These are phyloP conservation scores for Candida ponderosae DNA, from an alignment of 805 yeast species.

Conservation along the genomic window DNA sequence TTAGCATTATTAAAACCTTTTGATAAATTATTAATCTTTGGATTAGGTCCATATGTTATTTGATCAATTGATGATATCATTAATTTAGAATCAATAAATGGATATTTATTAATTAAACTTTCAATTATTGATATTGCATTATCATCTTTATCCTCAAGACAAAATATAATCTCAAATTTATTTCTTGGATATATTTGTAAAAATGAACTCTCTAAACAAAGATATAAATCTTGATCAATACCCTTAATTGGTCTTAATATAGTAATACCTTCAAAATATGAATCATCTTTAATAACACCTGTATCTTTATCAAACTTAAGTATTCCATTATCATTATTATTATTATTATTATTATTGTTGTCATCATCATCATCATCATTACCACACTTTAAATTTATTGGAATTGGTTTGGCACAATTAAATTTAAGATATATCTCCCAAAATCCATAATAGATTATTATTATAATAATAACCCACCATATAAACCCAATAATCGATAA, in stretches of 20 bases:
- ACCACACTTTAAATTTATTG: conserved; percentile 3
- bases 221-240: conserved; percentile 63
- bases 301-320: background rate
- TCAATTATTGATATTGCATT: conserved; percentile 55
- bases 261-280: conserved; percentile 57
- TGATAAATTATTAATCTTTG: conserved; percentile 81
- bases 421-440: conserved; percentile 16
- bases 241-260: conserved; percentile 82
- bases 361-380: background rate
- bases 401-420: conserved; percentile 9
- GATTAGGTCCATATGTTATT: conserved; percentile 72
- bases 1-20: conserved; percentile 67
- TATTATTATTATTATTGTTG: too few species aligned
- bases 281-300: conserved; percentile 13
- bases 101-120: conserved; percentile 41
- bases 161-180: conserved; percentile 63
- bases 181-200: conserved; percentile 56
- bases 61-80: conserved; percentile 38
- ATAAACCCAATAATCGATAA: conserved; percentile 13
- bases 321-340: background rate
- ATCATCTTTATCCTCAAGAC: conserved; percentile 59
- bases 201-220: conserved; percentile 62
- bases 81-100: conserved; percentile 49
- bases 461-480: conserved; percentile 17
- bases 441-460: conserved; percentile 15